phyloP scores from a whole-genome alignment of 176 grass and related monocot species.

The Oropetium thomaeum region DNA sequence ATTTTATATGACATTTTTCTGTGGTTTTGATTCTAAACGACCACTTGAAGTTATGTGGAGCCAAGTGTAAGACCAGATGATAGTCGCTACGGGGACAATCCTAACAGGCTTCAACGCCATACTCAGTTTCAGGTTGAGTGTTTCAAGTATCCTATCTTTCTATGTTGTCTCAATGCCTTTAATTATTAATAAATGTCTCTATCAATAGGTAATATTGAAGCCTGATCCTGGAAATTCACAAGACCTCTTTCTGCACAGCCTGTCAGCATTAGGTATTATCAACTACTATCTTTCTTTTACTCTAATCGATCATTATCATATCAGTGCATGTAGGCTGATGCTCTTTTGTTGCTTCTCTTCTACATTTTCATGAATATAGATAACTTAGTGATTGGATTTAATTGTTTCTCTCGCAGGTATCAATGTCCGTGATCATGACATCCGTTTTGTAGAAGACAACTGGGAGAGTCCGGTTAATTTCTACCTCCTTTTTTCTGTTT shows the following conservation, averaged over 20 bases:
- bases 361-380: conserved; percentile 10
- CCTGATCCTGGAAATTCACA: conserved; percentile 91
- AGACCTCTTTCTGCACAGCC: conserved; percentile 86
- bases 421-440: conserved; percentile 78
- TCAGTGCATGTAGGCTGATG: neutral
- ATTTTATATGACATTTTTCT: neutral
- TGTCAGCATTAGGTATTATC: conserved; percentile 76
- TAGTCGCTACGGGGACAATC: conserved; percentile 96
- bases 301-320: neutral
- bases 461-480: conserved; percentile 91
- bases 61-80: conserved; percentile 93
- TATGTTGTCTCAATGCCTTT: neutral
- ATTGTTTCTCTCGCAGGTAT: conserved; percentile 49
- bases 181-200: neutral
- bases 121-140: conserved; percentile 85
- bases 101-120: conserved; percentile 90
- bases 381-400: conserved; percentile 2
- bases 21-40: neutral
- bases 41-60: conserved; percentile 70
- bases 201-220: conserved; percentile 85
- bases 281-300: neutral
- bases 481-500: conserved; percentile 1
- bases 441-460: conserved; percentile 96
- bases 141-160: neutral
- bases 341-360: neutral